Evolutionary conservation across 208 protist species (phyloP).

Genomic region (Trypanosoma vivax): DNA sequence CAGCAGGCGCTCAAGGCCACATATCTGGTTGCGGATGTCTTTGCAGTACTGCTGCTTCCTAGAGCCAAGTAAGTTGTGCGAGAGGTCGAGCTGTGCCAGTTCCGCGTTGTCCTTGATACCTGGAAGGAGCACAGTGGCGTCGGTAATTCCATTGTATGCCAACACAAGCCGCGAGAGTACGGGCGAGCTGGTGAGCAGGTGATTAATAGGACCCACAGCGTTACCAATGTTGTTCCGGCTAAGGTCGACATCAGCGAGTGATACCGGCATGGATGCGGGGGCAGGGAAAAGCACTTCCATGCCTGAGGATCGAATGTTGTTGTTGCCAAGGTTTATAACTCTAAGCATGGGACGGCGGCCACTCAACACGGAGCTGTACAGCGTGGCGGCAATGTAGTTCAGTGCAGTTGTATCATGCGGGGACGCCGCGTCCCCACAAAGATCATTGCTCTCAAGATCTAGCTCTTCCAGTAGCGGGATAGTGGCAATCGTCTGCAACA

Average conservation of each 20-base stretch:
- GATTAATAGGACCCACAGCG: conserved; percentile 27
- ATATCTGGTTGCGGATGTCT: conserved; percentile 21
- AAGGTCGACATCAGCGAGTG: conserved; percentile 57
- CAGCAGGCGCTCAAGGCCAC: conserved; percentile 28
- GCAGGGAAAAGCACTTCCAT: conserved; percentile 37
- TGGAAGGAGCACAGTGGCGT: conserved; percentile 18
- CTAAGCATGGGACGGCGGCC: conserved; percentile 17
- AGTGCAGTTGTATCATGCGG: conserved; percentile 39
- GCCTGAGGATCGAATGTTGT: conserved; percentile 56
- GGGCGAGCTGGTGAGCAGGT: conserved; percentile 28
- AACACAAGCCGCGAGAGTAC: conserved; percentile 37
- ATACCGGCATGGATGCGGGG: conserved; percentile 13
- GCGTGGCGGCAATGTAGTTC: conserved; percentile 35
- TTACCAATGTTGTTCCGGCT: conserved; percentile 61
- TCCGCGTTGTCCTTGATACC: conserved; percentile 24
- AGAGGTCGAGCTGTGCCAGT: conserved; percentile 44
- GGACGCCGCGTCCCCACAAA: conserved; percentile 51
- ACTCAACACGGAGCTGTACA: conserved; percentile 22
- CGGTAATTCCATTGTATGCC: conserved; percentile 58
- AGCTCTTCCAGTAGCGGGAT: conserved; percentile 59
- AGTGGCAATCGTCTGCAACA: conserved; percentile 43
- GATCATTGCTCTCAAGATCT: conserved; percentile 65
- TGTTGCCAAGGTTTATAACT: conserved; percentile 46
- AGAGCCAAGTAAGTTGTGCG: conserved; percentile 70
- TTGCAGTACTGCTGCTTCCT: conserved; percentile 29